Conservation (phyloP, 345 rosid species). For the Pugionium dolabratum region DNA sequence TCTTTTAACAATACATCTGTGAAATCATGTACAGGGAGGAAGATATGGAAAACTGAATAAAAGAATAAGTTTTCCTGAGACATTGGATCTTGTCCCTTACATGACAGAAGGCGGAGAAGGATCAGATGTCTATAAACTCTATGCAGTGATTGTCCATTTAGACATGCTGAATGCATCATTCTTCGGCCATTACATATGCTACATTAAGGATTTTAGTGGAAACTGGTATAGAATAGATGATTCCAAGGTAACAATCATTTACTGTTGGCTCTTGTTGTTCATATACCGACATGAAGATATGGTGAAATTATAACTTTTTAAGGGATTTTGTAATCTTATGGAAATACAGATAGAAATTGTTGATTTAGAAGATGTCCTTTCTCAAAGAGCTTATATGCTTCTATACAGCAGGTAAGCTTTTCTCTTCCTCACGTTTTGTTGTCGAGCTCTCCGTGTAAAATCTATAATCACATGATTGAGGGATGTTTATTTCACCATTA, state of each 20-base stretch:
- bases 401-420: slow-evolving; percentile 75
- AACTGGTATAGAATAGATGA: slow-evolving; percentile 90
- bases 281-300: too few relatives aligned
- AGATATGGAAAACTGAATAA: slow-evolving; percentile 98
- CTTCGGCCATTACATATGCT: slow-evolving; percentile 96
- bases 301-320: not conserved
- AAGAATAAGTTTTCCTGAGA: slow-evolving; percentile 81
- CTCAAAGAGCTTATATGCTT: slow-evolving; percentile 96
- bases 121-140: slow-evolving; percentile 70
- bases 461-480: too few relatives aligned
- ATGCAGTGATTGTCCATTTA: slow-evolving; percentile 93
- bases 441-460: slow-evolving; percentile 18
- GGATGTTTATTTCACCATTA: too few relatives aligned
- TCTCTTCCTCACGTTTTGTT: not conserved
- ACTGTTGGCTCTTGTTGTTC: slow-evolving; percentile 7
- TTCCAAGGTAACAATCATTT: slow-evolving; percentile 61
- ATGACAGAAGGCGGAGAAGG: slow-evolving; percentile 78
- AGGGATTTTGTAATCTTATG: slow-evolving; percentile 17
- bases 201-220: slow-evolving; percentile 77
- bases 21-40: slow-evolving; percentile 71
- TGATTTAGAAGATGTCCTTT: slow-evolving; percentile 84
- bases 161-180: slow-evolving; percentile 97
- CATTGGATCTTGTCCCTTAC: slow-evolving; percentile 78
- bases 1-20: not conserved
- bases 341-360: slow-evolving; percentile 61